These are phyloP conservation scores for Parafenestella ontariensis DNA, from an alignment of 2,329 filamentous ascomycete genomes.

Conservation along the genomic window DNA sequence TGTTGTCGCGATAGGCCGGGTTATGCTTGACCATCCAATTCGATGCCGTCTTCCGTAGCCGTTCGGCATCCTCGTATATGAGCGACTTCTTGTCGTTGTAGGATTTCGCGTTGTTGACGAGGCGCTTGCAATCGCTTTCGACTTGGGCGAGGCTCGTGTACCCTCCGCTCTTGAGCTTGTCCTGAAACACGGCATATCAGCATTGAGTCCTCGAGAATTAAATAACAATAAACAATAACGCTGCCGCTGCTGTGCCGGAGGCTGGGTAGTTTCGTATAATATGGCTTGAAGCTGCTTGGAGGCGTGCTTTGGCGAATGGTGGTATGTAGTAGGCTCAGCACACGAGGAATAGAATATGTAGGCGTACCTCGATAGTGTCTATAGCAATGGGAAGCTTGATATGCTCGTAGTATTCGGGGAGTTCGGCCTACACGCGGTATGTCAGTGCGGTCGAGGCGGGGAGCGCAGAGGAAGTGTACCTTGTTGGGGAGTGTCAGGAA, in stretches of 20 bases:
- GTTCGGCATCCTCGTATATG: conserved; percentile 83
- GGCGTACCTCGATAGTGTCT: conserved; percentile 70
- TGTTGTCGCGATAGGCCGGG: conserved; percentile 74
- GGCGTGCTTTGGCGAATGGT: not conserved
- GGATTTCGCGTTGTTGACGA: conserved; percentile 86
- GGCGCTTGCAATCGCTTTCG: conserved; percentile 85
- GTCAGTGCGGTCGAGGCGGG: conserved; percentile 24
- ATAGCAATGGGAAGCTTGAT: conserved; percentile 82
- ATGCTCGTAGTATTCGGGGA: conserved; percentile 78
- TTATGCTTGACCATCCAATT: conserved; percentile 89
- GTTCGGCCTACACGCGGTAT: conserved; percentile 54
- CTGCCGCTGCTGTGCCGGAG: not conserved
- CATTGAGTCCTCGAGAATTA: not conserved
- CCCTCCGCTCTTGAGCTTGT: conserved; percentile 71
- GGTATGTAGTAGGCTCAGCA: not conserved
- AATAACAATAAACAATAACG: not conserved
- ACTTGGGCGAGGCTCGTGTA: conserved; percentile 76
- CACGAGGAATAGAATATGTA: not conserved
- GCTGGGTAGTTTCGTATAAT: not conserved
- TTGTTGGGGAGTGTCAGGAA: conserved; percentile 75
- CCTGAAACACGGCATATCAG: conserved; percentile 42
- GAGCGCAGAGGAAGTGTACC: conserved; percentile 44
- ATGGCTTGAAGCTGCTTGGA: not conserved
- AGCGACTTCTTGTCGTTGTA: conserved; percentile 77
- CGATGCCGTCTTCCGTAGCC: conserved; percentile 82